phyloP scores from a whole-genome alignment of 2,329 filamentous ascomycete genomes.

The Cladosporium colombiae region DNA sequence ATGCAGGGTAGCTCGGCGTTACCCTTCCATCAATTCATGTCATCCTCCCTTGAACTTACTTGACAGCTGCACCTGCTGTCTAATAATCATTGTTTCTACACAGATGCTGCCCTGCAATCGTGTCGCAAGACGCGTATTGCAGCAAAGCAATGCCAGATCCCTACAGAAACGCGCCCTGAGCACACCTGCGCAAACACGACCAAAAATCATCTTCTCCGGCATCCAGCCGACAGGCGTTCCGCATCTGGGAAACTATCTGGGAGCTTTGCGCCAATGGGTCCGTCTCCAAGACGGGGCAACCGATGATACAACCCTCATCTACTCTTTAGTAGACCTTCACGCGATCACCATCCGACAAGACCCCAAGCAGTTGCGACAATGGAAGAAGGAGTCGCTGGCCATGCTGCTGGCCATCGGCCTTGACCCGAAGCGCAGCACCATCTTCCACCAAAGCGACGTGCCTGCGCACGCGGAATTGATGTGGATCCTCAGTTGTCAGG shows the following conservation, averaged over 20 bases:
- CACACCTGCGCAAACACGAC: constrained; percentile 1
- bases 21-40: neutral
- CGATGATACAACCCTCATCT: constrained; percentile 66
- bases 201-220: constrained; percentile 78
- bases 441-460: constrained; percentile 73
- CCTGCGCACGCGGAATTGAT: constrained; percentile 84
- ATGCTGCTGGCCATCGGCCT: constrained; percentile 81
- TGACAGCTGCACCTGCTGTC: neutral
- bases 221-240: constrained; percentile 96
- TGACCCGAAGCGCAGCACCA: constrained; percentile 69
- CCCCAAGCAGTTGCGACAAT: constrained; percentile 59
- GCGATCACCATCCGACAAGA: constrained; percentile 81
- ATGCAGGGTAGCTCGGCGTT: constrained; percentile 9
- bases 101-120: constrained; percentile 11
- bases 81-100: neutral
- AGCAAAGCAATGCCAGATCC: neutral
- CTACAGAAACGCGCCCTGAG: constrained; percentile 18
- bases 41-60: constrained; percentile 2
- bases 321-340: constrained; percentile 90
- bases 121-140: constrained; percentile 11
- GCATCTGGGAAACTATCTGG: constrained; percentile 93
- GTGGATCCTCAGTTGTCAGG: constrained; percentile 93
- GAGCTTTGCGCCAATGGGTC: constrained; percentile 85
- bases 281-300: constrained; percentile 68
- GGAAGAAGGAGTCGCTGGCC: constrained; percentile 74